A percentile compares a stretch with the other conserved stretches of the same genome.
These are phyloP conservation scores for Dryas integrifolia DNA, from an alignment of 331 rosid genomes.

Conservation along the genomic window DNA sequence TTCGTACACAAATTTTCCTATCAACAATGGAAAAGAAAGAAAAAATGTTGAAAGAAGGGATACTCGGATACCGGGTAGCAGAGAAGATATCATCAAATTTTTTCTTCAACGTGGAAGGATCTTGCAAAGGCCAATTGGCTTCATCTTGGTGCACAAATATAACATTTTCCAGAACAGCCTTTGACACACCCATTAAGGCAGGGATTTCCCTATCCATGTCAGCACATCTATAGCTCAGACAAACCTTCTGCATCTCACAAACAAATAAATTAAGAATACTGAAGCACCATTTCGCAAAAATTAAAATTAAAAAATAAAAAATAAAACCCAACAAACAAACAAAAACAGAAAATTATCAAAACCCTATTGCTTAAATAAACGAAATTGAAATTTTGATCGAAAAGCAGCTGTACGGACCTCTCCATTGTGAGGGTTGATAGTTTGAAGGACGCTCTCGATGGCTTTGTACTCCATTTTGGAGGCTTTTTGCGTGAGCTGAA, in stretches of 20 bases:
- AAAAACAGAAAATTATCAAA: background rate
- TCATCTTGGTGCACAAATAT: constrained; percentile 96
- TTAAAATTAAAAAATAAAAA: background rate
- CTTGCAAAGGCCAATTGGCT: constrained; percentile 98
- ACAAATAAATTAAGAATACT: background rate
- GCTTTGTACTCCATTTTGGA: constrained; percentile 97
- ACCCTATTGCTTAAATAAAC: background rate
- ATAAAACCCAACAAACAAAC: background rate
- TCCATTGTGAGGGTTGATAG: constrained; percentile 86
- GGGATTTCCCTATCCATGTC: constrained; percentile 92
- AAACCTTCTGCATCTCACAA: constrained; percentile 56
- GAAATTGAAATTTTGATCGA: background rate
- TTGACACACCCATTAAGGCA: constrained; percentile 94
- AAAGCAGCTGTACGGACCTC: constrained; percentile 46
- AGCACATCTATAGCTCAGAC: constrained; percentile 96
- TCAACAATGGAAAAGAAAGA: background rate
- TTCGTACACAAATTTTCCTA: background rate
- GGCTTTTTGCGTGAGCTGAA: constrained; percentile 90
- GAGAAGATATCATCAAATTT: constrained; percentile 96
- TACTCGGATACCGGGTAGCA: constrained; percentile 64
- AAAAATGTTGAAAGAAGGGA: constrained; percentile 3
- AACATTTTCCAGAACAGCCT: constrained; percentile 89
- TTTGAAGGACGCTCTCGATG: constrained; percentile 93
- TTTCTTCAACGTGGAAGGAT: constrained; percentile 88
- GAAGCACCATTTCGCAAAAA: too few relatives aligned